These are phyloP conservation scores for Metschnikowia orientalis DNA, from an alignment of 805 yeast genomes.

Conservation along the genomic window DNA sequence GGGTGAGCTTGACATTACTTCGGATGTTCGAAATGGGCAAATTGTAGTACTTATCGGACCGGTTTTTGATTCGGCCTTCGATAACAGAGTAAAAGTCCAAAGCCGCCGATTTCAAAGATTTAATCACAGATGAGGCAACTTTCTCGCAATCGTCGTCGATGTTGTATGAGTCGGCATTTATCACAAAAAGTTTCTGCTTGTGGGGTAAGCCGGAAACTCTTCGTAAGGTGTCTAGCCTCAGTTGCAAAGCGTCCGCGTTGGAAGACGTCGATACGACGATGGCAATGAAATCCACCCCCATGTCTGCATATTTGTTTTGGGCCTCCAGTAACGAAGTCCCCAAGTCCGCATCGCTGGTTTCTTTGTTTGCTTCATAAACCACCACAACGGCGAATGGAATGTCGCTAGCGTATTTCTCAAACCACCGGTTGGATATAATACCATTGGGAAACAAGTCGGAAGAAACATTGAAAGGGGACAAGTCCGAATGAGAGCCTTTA, in stretches of 20 bases:
- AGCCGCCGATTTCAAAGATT: slow-evolving; percentile 27
- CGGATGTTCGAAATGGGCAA: slow-evolving; percentile 25
- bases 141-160: slow-evolving; percentile 29
- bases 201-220: slow-evolving; percentile 28
- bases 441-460: slow-evolving; percentile 28
- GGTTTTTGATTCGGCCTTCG: slow-evolving; percentile 30
- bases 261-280: slow-evolving; percentile 20
- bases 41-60: slow-evolving; percentile 35
- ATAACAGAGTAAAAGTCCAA: slow-evolving; percentile 31
- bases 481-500: slow-evolving; percentile 22
- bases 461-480: slow-evolving; percentile 35
- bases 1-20: slow-evolving; percentile 30
- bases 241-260: slow-evolving; percentile 17
- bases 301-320: slow-evolving; percentile 2
- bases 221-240: slow-evolving; percentile 23
- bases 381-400: slow-evolving; percentile 33
- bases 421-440: slow-evolving; percentile 31
- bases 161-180: slow-evolving; percentile 5
- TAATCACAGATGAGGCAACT: slow-evolving; percentile 27
- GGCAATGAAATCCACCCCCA: slow-evolving; percentile 20
- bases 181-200: slow-evolving; percentile 27
- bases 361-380: slow-evolving; percentile 14
- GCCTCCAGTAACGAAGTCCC: slow-evolving; percentile 14
- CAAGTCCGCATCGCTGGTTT: slow-evolving; percentile 10
- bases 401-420: slow-evolving; percentile 27